A percentile compares a stretch with the other conserved stretches of the same genome.
These are phyloP conservation scores for Amphichorda felina DNA, from an alignment of 2,329 filamentous ascomycete species.

Conservation along the genomic window DNA sequence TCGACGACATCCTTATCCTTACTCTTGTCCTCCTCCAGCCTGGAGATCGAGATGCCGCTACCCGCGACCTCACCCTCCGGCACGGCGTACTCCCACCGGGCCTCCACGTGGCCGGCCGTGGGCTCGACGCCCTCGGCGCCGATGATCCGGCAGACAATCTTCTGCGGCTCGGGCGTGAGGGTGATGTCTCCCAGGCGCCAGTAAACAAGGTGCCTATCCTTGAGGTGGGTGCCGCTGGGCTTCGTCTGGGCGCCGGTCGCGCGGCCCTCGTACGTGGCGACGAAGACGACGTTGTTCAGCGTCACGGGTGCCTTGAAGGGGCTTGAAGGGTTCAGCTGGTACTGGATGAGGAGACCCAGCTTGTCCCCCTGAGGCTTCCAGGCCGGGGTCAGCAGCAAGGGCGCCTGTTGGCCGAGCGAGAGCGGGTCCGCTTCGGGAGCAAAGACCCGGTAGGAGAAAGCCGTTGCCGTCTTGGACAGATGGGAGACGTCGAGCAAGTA, in stretches of 20 bases:
- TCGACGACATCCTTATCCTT: conserved; percentile 37
- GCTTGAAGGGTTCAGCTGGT: conserved; percentile 66
- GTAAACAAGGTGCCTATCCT: conserved; percentile 66
- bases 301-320: conserved; percentile 27
- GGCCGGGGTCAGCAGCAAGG: conserved; percentile 58
- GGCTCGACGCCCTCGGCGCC: conserved; percentile 60
- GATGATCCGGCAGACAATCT: conserved; percentile 71
- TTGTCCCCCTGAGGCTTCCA: conserved; percentile 83
- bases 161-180: conserved; percentile 52
- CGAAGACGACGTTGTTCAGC: conserved; percentile 62
- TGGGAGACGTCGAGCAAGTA: conserved; percentile 66
- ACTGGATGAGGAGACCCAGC: conserved; percentile 75
- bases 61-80: conserved; percentile 27
- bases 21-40: conserved; percentile 33
- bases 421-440: conserved; percentile 19
- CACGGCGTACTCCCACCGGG: conserved; percentile 56
- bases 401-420: conserved; percentile 46
- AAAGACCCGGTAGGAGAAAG: conserved; percentile 88
- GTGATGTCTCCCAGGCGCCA: conserved; percentile 72
- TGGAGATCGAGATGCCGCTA: conserved; percentile 56
- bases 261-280: conserved; percentile 59
- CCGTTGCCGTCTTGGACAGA: conserved; percentile 63
- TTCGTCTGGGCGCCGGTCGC: conserved; percentile 64
- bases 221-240: conserved; percentile 66
- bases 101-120: conserved; percentile 67